A percentile compares a stretch with the other conserved stretches of the same genome.
These are phyloP conservation scores for Acanthamoeba rhysodes DNA, from an alignment of 208 protist species.

Conservation along the genomic window DNA sequence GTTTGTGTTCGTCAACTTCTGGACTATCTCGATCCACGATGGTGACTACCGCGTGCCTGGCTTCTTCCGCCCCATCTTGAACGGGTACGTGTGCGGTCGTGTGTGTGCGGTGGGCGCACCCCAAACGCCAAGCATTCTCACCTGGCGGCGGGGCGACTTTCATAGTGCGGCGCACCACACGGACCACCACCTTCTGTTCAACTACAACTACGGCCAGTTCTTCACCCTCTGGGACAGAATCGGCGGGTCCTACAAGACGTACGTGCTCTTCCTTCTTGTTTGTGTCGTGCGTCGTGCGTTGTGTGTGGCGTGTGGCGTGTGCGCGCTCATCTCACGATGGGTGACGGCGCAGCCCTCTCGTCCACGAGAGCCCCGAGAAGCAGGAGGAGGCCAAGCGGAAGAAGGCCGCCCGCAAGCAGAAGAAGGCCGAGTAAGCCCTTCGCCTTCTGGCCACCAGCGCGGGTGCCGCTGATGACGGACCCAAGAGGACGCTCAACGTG, in stretches of 20 bases:
- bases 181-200: constrained; percentile 95
- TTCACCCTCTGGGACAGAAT: constrained; percentile 95
- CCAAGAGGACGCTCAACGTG: no score
- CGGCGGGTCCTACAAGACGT: constrained; percentile 90
- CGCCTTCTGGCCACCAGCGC: no score
- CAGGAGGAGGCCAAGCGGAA: neutral
- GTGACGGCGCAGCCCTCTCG: neutral
- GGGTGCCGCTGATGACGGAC: no score
- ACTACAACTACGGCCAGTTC: constrained; percentile 97
- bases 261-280: neutral
- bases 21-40: constrained; percentile 96
- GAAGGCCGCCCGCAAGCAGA: neutral
- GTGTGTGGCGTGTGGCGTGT: neutral
- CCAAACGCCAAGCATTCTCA: neutral
- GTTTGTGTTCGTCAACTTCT: constrained; percentile 95
- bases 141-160: constrained; percentile 84
- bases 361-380: constrained; percentile 30
- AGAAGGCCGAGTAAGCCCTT: neutral
- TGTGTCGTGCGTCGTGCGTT: neutral
- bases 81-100: neutral
- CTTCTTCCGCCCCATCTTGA: neutral
- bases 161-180: constrained; percentile 94
- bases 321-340: neutral
- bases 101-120: neutral
- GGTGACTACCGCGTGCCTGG: constrained; percentile 36